A percentile compares a stretch with the other conserved stretches of the same genome.
Evolutionary conservation across 306 rosid species (phyloP).

Genomic region (Fagus sylvatica): DNA sequence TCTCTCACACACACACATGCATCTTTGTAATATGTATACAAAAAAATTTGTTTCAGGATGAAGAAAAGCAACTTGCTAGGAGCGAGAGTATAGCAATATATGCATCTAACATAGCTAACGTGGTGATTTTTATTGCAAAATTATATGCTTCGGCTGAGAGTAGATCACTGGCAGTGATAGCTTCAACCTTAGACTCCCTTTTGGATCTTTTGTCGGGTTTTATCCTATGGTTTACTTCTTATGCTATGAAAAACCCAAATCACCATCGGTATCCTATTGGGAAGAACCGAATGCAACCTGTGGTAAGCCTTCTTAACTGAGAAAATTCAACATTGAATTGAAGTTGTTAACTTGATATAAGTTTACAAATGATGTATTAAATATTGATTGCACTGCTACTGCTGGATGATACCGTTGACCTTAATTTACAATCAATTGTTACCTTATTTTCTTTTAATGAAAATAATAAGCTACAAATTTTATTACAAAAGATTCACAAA

Average conservation of each 20-base stretch:
- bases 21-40: too few relatives aligned
- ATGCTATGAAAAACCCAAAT: slow-evolving; percentile 86
- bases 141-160: slow-evolving; percentile 78
- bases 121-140: slow-evolving; percentile 73
- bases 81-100: slow-evolving; percentile 67
- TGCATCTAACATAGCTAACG: slow-evolving; percentile 71
- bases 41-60: neutral
- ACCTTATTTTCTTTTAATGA: too few relatives aligned
- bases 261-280: slow-evolving; percentile 75
- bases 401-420: too few relatives aligned
- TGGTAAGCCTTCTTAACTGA: slow-evolving; percentile 42
- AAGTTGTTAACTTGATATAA: too few relatives aligned
- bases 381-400: too few relatives aligned
- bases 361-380: too few relatives aligned
- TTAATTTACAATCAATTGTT: too few relatives aligned
- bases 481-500: too few relatives aligned
- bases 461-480: too few relatives aligned
- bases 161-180: slow-evolving; percentile 94
- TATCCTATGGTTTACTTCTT: slow-evolving; percentile 80
- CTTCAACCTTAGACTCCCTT: slow-evolving; percentile 91
- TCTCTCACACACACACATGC: too few relatives aligned
- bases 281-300: slow-evolving; percentile 92
- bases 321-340: neutral
- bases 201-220: slow-evolving; percentile 92
- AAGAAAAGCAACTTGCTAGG: slow-evolving; percentile 48